A percentile compares a stretch with the other conserved stretches of the same genome.
phyloP scores from a whole-genome alignment of 2,329 filamentous ascomycete genomes.

The Orbilia blumenaviensis region DNA sequence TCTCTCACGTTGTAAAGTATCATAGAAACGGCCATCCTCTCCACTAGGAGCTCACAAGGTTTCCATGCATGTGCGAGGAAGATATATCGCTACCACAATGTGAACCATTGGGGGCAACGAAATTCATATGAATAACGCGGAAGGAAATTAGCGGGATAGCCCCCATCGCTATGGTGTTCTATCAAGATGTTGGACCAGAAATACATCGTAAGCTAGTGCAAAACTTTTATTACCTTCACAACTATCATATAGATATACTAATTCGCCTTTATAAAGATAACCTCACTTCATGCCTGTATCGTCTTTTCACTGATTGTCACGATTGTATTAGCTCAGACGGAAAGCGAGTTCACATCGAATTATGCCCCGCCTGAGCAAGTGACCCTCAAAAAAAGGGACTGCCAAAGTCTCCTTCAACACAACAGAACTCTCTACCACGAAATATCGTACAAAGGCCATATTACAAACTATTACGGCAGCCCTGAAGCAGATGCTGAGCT shows the following conservation, averaged over 20 bases:
- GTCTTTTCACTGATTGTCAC: constrained; percentile 13
- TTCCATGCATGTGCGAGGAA: not conserved
- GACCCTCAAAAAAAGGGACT: constrained; percentile 20
- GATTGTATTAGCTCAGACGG: not conserved
- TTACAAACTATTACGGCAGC: constrained; percentile 48
- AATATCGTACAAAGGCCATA: constrained; percentile 39
- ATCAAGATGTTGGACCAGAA: constrained; percentile 18
- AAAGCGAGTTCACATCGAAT: not conserved
- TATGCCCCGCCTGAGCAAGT: constrained; percentile 15
- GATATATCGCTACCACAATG: too few relatives aligned
- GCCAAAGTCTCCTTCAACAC: constrained; percentile 41
- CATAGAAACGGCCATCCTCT: not conserved
- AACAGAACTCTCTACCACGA: constrained; percentile 42
- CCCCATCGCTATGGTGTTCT: not conserved
- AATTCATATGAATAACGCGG: not conserved
- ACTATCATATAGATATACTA: too few relatives aligned
- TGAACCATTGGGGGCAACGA: too few relatives aligned
- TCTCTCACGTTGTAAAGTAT: not conserved
- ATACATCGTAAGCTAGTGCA: constrained; percentile 33
- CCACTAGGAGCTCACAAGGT: not conserved
- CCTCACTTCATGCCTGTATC: constrained; percentile 10
- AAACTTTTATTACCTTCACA: not conserved
- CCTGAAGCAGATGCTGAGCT: constrained; percentile 40
- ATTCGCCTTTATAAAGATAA: not conserved
- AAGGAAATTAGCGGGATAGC: not conserved